Base-by-base conservation (phyloP, 768 basidiomycete genomes). In the Lyophyllum shimeji region DNA sequence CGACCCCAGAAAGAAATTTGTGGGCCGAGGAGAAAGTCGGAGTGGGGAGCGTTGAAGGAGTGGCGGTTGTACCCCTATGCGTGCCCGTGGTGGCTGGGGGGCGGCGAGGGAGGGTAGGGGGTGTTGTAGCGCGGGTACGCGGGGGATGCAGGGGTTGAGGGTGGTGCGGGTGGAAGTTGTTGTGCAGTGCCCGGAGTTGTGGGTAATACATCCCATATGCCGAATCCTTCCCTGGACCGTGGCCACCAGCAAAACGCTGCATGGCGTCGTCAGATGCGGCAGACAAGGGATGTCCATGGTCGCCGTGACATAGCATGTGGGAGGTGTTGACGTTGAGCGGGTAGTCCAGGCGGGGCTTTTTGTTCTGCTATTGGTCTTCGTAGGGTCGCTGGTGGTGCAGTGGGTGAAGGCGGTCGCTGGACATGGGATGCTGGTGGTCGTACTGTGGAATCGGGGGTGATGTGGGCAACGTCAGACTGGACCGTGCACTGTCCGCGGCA, bases 381-480 rank as follows among this genome's bases (percentile, higher is more conserved):
- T 60, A 48, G 60, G 63, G 50, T 52, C 58, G 58, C 45, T 65
- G 31, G 63, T 66, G 25, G 46, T 58, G 50, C 49, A 60, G 43
- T 55, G 65, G 60, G 56, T 69, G 39, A 58, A 65, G 1, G 11
- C 65, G 64, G 54, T 65, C 63, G 44, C 62, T 56, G 24, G 60
- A 56, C 33, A 59, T 39, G 27, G 64, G 58, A 4, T 55, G 64
- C 24, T 63, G 46, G 25, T 59, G 59, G 15, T 60, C 60, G 43
- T 46, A 58, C 18, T 34, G 54, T 12, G 55, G 54, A 12, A 58
- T 34, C 15, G 60, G 52, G 37, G 53, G 57, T 43, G 56, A 54
- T 8, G 34, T 37, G 7, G 34, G 34, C 55, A 55, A 25, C 31
- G 33, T 39, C 45, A 45, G 37, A 25, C 33, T 52, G 9, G 52